Evolutionary conservation across 805 yeast species (phyloP).

Genomic region (Pichia kluyveri): DNA sequence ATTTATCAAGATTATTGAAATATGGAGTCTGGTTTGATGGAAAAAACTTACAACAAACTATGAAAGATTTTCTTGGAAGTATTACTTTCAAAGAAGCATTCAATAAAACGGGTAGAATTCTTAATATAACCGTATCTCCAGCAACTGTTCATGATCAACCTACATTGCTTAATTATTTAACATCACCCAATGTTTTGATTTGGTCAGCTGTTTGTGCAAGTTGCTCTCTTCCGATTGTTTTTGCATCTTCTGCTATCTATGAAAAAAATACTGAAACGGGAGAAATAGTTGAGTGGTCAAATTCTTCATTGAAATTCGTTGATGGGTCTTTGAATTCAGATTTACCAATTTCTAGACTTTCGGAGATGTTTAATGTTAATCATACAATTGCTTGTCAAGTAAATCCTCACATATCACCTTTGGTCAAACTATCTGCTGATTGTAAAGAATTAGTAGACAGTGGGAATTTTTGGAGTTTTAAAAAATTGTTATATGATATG

Average conservation of each 20-base stretch:
- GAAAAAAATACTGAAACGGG: constrained; percentile 76
- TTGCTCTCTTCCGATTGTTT: constrained; percentile 88
- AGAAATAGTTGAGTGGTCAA: constrained; percentile 72
- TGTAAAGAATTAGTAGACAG: constrained; percentile 29
- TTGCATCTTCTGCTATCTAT: constrained; percentile 75
- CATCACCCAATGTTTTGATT: constrained; percentile 72
- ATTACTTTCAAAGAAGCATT: constrained; percentile 91
- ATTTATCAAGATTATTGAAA: constrained; percentile 58
- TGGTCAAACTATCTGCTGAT: constrained; percentile 59
- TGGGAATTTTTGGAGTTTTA: constrained; percentile 47
- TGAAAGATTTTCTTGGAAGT: constrained; percentile 76
- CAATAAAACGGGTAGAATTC: constrained; percentile 85
- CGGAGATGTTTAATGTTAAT: constrained; percentile 96
- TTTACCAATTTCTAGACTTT: constrained; percentile 77
- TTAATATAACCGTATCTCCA: constrained; percentile 90
- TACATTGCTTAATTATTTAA: constrained; percentile 64
- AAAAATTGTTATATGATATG: constrained; percentile 43
- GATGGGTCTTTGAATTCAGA: constrained; percentile 97
- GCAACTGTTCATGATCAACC: constrained; percentile 90
- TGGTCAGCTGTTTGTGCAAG: constrained; percentile 93
- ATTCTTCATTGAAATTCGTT: constrained; percentile 67
- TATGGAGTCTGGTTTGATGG: constrained; percentile 88
- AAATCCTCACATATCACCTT: constrained; percentile 91
- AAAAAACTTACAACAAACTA: constrained; percentile 57
- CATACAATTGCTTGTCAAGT: constrained; percentile 97